Percentiles rank a stretch among this genome's conserved stretches.
These are phyloP conservation scores for Leonotis leonurus DNA, from an alignment of 257 asterid genomes.

Conservation along the genomic window DNA sequence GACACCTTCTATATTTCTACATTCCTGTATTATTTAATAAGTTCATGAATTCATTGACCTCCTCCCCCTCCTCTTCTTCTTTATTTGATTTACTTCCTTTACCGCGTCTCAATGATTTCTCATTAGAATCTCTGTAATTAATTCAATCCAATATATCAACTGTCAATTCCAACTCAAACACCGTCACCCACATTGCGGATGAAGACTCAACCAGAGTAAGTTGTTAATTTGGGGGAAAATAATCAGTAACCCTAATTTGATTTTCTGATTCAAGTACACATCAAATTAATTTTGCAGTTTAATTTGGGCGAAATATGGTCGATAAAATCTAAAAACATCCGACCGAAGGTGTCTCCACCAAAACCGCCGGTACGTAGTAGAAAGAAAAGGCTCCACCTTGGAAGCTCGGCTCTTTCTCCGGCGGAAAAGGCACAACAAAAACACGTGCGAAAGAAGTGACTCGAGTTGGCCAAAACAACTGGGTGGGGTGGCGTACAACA, in stretches of 20 bases:
- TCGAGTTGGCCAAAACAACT: not conserved
- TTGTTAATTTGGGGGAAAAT: no score
- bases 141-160: not conserved
- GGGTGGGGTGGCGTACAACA: not conserved
- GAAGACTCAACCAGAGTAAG: no score
- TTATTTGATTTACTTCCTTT: not conserved
- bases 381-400: not conserved
- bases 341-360: not conserved
- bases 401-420: not conserved
- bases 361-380: not conserved
- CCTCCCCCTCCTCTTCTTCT: no score
- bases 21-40: no score
- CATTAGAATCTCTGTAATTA: not conserved
- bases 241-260: no score
- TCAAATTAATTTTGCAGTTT: no score
- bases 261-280: no score
- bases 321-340: not conserved
- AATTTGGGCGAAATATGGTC: not conserved
- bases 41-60: no score
- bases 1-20: no score
- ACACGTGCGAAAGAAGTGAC: not conserved
- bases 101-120: not conserved
- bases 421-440: not conserved
- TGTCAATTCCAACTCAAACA: not conserved
- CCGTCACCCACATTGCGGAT: no score